Evolutionary conservation across 1,139 yeast genomes (phyloP).

Genomic region (Kodamaea anthophila): DNA sequence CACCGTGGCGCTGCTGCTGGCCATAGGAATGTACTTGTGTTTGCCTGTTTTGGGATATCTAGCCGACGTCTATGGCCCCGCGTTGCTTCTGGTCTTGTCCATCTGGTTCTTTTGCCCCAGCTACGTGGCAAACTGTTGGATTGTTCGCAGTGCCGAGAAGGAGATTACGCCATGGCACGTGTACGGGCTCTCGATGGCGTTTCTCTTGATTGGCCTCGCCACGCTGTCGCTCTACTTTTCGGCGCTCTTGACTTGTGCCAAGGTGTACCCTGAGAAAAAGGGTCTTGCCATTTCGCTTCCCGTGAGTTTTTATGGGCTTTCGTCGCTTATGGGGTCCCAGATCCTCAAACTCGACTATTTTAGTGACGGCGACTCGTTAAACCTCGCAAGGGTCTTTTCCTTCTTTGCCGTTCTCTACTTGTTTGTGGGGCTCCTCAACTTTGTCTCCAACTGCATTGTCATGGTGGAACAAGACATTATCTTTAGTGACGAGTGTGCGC

Average conservation of each 20-base stretch:
- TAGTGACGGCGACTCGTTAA: slow-evolving; percentile 23
- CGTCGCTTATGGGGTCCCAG: slow-evolving; percentile 62
- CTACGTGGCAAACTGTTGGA: slow-evolving; percentile 42
- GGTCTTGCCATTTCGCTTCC: slow-evolving; percentile 85
- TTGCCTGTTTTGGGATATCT: slow-evolving; percentile 78
- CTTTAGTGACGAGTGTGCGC: slow-evolving; percentile 26
- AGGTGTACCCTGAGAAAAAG: slow-evolving; percentile 65
- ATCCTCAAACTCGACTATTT: slow-evolving; percentile 41
- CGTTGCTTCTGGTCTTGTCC: slow-evolving; percentile 59
- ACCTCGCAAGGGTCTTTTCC: slow-evolving; percentile 49
- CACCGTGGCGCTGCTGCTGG: slow-evolving; percentile 66
- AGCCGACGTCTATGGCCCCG: slow-evolving; percentile 84
- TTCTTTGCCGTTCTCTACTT: slow-evolving; percentile 55
- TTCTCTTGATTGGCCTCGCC: slow-evolving; percentile 64
- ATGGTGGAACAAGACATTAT: slow-evolving; percentile 53
- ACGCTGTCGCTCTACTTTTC: slow-evolving; percentile 78
- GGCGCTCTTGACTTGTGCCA: slow-evolving; percentile 77
- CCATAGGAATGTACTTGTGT: slow-evolving; percentile 79
- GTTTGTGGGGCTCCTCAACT: slow-evolving; percentile 50
- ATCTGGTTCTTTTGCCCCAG: slow-evolving; percentile 67
- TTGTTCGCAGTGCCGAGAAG: slow-evolving; percentile 6
- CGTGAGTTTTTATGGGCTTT: slow-evolving; percentile 78
- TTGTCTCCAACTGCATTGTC: slow-evolving; percentile 58
- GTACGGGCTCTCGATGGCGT: slow-evolving; percentile 25
- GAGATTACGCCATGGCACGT: slow-evolving; percentile 11